A percentile compares a stretch with the other conserved stretches of the same genome.
Conservation (phyloP, 1,284 basidiomycete genomes). For the Mycena sp. region DNA sequence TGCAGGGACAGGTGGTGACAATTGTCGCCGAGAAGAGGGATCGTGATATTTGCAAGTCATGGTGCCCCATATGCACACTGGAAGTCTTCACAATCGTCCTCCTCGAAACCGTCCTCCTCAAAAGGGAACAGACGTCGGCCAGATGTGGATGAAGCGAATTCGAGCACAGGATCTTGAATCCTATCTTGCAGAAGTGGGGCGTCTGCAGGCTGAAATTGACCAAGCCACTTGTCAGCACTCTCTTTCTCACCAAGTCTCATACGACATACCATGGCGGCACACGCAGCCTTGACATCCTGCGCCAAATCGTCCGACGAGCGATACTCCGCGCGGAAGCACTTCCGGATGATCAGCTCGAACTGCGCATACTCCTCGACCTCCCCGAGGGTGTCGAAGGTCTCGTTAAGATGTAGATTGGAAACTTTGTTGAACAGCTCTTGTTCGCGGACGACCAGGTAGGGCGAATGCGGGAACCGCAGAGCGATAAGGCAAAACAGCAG, state of each 20-base stretch:
- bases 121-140: background rate
- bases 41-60: no score
- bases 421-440: background rate
- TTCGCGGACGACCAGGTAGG: background rate
- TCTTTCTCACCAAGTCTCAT: no score
- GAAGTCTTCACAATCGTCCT: no score
- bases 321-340: slow-evolving; percentile 3
- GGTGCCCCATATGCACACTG: no score
- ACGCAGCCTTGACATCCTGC: background rate
- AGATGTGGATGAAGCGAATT: background rate
- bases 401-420: background rate
- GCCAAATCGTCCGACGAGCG: background rate
- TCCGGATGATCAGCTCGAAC: slow-evolving; percentile 1
- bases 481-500: slow-evolving; percentile 1
- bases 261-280: no score
- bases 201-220: background rate
- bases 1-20: no score
- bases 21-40: no score
- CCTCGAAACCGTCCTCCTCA: background rate
- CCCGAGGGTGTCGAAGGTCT: background rate
- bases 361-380: background rate
- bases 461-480: no score
- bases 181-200: background rate
- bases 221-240: no score
- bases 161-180: background rate